Conservation (phyloP, 805 yeast species). For the Metschnikowia continentalis region DNA sequence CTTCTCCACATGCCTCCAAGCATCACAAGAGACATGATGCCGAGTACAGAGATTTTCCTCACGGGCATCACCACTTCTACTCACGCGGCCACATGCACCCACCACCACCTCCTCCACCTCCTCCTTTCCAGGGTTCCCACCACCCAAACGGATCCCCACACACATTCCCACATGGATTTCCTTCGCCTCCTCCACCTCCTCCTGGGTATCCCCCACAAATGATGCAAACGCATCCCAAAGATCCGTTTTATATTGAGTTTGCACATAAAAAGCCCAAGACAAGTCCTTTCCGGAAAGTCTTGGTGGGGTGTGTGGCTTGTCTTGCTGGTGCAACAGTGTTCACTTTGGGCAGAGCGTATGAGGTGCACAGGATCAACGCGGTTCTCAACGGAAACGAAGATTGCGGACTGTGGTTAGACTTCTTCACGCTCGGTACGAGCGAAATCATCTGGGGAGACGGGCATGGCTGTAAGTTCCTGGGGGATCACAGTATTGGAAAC, state of each 20-base stretch:
- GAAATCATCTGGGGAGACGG: background rate
- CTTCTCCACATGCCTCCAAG: background rate
- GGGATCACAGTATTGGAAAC: too few relatives aligned
- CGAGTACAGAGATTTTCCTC: background rate
- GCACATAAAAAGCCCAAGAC: slow-evolving; percentile 1
- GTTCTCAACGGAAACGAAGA: background rate
- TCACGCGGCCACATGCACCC: background rate
- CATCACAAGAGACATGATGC: background rate
- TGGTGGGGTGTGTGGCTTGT: slow-evolving; percentile 10
- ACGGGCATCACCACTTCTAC: background rate
- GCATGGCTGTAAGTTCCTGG: background rate
- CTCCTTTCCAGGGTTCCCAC: background rate
- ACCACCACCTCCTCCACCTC: slow-evolving; percentile 8
- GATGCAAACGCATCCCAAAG: slow-evolving; percentile 2
- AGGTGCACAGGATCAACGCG: slow-evolving; percentile 7
- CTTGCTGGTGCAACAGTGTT: slow-evolving; percentile 15
- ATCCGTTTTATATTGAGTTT: slow-evolving; percentile 10
- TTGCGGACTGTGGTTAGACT: background rate
- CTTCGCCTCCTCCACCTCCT: slow-evolving; percentile 2
- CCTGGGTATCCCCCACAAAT: background rate
- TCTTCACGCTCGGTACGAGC: background rate
- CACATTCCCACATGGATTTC: background rate
- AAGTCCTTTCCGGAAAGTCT: slow-evolving; percentile 1
- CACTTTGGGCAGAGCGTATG: slow-evolving; percentile 16
- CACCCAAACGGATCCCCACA: background rate